These are phyloP conservation scores for Rhizopogon rudus DNA, from an alignment of 768 basidiomycete genomes.

Conservation along the genomic window DNA sequence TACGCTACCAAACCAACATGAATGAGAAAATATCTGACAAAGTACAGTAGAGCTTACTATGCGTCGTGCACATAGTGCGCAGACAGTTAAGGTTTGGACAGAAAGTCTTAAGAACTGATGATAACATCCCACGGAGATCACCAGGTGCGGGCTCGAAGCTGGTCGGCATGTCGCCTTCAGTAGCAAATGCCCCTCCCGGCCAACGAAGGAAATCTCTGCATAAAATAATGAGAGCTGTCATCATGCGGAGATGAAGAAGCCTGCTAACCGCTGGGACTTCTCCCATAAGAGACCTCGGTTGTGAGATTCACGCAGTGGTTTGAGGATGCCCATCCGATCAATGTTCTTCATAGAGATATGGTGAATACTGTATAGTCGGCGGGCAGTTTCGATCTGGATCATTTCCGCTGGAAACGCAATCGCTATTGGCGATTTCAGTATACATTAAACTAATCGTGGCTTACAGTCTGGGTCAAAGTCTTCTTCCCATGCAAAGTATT, in stretches of 20 bases:
- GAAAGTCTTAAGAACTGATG: constrained; percentile 29
- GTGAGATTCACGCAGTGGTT: constrained; percentile 14
- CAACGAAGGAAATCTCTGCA: constrained; percentile 35
- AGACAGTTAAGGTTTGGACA: constrained; percentile 46
- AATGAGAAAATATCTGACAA: neutral
- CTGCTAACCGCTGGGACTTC: constrained; percentile 34
- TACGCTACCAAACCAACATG: neutral
- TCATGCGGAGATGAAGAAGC: neutral
- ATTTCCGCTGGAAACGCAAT: constrained; percentile 35
- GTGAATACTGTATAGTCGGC: constrained; percentile 30
- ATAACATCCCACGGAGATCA: constrained; percentile 29
- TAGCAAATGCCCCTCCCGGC: constrained; percentile 19
- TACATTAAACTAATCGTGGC: constrained; percentile 9
- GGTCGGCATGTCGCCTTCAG: constrained; percentile 1
- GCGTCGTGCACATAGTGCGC: constrained; percentile 33
- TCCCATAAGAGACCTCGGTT: constrained; percentile 39
- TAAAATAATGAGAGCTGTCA: neutral
- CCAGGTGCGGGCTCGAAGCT: constrained; percentile 12
- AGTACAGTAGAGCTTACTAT: constrained; percentile 20
- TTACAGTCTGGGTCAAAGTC: constrained; percentile 48
- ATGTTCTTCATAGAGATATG: constrained; percentile 30
- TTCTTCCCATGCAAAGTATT: constrained; percentile 29
- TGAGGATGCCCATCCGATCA: constrained; percentile 26
- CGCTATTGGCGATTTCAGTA: neutral
- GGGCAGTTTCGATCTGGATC: constrained; percentile 41